Conservation (phyloP, 208 protist species). For the Porcisia deanei region DNA sequence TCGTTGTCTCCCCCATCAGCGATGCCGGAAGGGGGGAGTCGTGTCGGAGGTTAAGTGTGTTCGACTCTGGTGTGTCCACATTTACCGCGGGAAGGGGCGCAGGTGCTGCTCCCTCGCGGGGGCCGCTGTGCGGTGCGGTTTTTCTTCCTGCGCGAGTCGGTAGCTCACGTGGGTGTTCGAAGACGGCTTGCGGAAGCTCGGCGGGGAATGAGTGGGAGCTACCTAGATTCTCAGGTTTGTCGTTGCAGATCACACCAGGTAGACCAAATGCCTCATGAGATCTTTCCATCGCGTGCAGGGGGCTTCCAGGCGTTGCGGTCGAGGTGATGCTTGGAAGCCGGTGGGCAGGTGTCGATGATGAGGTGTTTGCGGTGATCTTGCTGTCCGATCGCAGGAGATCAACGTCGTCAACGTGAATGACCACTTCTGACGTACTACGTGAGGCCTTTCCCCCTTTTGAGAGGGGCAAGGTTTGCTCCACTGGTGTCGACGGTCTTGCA, state of each 20-base stretch:
- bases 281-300: constrained; percentile 3
- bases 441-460: not conserved
- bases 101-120: constrained; percentile 1
- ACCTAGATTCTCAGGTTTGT: not conserved
- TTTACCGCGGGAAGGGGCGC: constrained; percentile 27
- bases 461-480: constrained; percentile 5
- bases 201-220: constrained; percentile 15
- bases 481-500: not conserved
- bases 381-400: constrained; percentile 6
- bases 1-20: not conserved
- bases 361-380: not conserved
- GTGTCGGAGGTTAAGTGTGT: constrained; percentile 18
- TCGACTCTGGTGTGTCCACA: constrained; percentile 26
- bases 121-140: not conserved
- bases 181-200: constrained; percentile 13
- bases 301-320: constrained; percentile 22
- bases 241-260: constrained; percentile 11
- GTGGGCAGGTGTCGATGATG: not conserved
- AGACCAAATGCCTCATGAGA: not conserved
- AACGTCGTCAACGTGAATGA: not conserved
- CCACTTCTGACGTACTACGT: too few relatives aligned
- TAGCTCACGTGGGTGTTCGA: constrained; percentile 1
- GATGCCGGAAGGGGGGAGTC: not conserved
- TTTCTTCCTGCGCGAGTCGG: constrained; percentile 4
- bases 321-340: constrained; percentile 17